Conservation (phyloP, 495 filamentous ascomycete species). For the Aspergillus heteromorphus region DNA sequence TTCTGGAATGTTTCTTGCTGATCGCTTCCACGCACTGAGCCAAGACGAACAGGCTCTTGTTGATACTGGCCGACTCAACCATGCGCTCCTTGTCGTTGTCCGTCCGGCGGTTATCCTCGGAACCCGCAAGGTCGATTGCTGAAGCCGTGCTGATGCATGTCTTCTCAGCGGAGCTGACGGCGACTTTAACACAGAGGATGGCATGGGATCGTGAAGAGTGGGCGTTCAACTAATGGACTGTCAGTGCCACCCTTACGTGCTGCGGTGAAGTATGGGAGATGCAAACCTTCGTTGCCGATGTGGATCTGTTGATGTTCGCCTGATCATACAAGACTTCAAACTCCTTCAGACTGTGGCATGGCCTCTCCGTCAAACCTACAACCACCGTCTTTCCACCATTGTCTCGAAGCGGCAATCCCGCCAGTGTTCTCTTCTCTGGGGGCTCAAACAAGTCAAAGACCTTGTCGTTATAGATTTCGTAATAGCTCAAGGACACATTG, state of each 20-base stretch:
- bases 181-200: constrained; percentile 84
- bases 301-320: constrained; percentile 87
- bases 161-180: constrained; percentile 64
- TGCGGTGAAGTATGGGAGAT: background rate
- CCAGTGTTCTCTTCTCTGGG: constrained; percentile 79
- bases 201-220: constrained; percentile 92
- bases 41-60: constrained; percentile 93
- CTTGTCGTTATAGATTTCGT: constrained; percentile 97
- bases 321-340: constrained; percentile 91
- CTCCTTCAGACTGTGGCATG: constrained; percentile 82
- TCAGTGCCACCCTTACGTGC: background rate
- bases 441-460: constrained; percentile 91
- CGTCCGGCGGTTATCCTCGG: constrained; percentile 90
- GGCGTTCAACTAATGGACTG: constrained; percentile 63
- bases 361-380: constrained; percentile 80
- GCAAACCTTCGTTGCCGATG: constrained; percentile 77
- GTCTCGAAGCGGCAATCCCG: constrained; percentile 84
- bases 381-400: constrained; percentile 86
- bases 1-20: constrained; percentile 67
- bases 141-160: constrained; percentile 76
- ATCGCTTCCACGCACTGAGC: constrained; percentile 97
- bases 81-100: constrained; percentile 92
- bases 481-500: constrained; percentile 81
- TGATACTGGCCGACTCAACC: constrained; percentile 96
- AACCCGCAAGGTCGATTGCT: constrained; percentile 93